Base-by-base conservation (phyloP, 2,329 filamentous ascomycete species). In the Xylariaceae sp. region DNA sequence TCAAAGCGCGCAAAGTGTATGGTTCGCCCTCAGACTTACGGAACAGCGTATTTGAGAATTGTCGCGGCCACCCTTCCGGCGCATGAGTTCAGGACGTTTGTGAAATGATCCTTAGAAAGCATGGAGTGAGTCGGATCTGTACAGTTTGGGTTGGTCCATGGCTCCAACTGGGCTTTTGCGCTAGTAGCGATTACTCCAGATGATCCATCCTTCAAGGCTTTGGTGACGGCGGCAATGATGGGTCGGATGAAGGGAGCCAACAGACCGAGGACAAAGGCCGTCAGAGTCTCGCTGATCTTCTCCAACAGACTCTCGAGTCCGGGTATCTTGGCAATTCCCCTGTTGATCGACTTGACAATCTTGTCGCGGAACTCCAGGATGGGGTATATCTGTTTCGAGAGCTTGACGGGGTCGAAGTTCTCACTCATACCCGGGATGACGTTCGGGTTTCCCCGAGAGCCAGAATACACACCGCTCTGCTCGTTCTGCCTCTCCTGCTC, bases 301-400 rank as follows among this genome's bases (percentile, higher is more conserved):
- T 96, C 90, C 15, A 96, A 77, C n/a, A 95, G 67, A 40, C 80
- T 72, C 60, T 94, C 87, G 4, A 98, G 70, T 1, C 90, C 90
- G 0, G 92, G 92, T 24, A 98, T 83, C 65, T 93, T 95, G 49
- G 88, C 79, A 45, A 96, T 87, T 33, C 88, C 82, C 24, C 77
- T 75, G 52, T 79, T 87, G 58, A 98, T 88, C 25, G 80, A 75
- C 47, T 86, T 86, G 32, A 95, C 89, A 35, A 98, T 88, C 52
- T 83, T 92, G 65, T 98, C 92, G 39, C 90, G 77, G 68, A 96
- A 98, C 39, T 85, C 75, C 0, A 98, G 72, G 39, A 98, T 94
- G 1, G 92, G 92, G 52, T 96, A 96, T 45, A 98, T 95, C 61
- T 93, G 79, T 24, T 72, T 67, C 11, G 82, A 73, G 1, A 80